Conservation (phyloP, 352 stramenopile genomes). For the Nothophytophthora sp. region DNA sequence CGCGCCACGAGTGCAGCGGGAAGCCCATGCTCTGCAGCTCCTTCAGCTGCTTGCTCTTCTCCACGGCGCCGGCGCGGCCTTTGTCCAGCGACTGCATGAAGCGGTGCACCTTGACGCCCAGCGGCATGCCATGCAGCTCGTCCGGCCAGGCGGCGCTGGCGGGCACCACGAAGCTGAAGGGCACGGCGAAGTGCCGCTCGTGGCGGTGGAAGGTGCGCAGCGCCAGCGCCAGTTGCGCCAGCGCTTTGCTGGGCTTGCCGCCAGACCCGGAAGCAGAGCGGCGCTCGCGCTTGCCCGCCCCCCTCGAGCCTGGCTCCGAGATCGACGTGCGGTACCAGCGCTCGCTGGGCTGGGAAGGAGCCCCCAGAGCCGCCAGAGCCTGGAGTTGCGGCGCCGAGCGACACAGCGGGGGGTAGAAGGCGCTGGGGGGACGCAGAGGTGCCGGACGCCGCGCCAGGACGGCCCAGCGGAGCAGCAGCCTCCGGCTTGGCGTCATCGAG, state of each 20-base stretch:
- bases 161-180: conserved; percentile 34
- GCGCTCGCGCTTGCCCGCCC: conserved; percentile 3
- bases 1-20: conserved; percentile 49
- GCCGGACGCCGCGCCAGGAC: too few relatives aligned
- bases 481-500: too few relatives aligned
- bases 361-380: too few relatives aligned
- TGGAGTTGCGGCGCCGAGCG: too few relatives aligned
- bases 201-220: conserved; percentile 56
- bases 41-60: conserved; percentile 36
- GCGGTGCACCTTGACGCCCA: conserved; percentile 60
- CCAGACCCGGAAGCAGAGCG: background rate
- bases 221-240: conserved; percentile 42
- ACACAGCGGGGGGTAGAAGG: too few relatives aligned
- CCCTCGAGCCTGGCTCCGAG: too few relatives aligned
- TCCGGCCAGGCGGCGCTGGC: conserved; percentile 30
- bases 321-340: too few relatives aligned
- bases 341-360: too few relatives aligned
- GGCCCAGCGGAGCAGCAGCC: too few relatives aligned
- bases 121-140: conserved; percentile 48
- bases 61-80: conserved; percentile 15
- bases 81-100: conserved; percentile 41
- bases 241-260: too few relatives aligned
- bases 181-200: conserved; percentile 71
- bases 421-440: too few relatives aligned
- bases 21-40: conserved; percentile 54